Percentiles rank a stretch among this genome's conserved stretches.
Evolutionary conservation across 495 filamentous ascomycete genomes (phyloP).

Genomic region (Amorphotheca resinae): DNA sequence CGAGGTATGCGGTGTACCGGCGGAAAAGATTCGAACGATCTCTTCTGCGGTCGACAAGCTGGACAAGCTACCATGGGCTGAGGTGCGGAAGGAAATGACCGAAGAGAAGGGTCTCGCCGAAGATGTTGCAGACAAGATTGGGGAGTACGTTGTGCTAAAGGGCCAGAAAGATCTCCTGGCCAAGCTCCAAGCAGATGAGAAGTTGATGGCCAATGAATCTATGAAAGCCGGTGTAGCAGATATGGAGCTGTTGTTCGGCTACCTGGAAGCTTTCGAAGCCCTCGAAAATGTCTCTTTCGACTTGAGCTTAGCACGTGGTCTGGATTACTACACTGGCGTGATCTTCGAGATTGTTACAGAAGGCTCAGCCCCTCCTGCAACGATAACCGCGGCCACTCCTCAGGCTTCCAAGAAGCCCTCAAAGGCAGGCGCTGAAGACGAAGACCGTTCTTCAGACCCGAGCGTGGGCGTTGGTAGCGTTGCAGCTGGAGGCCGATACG

Average conservation of each 20-base stretch:
- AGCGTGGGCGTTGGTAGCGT: constrained; percentile 75
- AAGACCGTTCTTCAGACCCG: constrained; percentile 73
- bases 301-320: constrained; percentile 67
- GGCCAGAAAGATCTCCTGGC: constrained; percentile 58
- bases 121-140: constrained; percentile 72
- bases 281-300: constrained; percentile 67
- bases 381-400: constrained; percentile 15
- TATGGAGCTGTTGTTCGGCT: constrained; percentile 69
- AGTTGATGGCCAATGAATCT: constrained; percentile 50
- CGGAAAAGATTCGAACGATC: constrained; percentile 74
- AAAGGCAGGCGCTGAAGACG: constrained; percentile 43
- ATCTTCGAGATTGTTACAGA: constrained; percentile 90
- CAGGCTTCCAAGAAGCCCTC: constrained; percentile 36
- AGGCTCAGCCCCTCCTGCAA: constrained; percentile 51
- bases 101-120: constrained; percentile 74
- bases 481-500: constrained; percentile 85
- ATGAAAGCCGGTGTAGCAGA: constrained; percentile 71
- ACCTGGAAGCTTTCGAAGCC: constrained; percentile 64
- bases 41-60: constrained; percentile 91
- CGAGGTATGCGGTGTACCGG: constrained; percentile 76
- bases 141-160: constrained; percentile 61
- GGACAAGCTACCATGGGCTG: constrained; percentile 83
- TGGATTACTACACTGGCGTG: constrained; percentile 91
- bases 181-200: constrained; percentile 46
- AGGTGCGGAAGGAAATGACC: constrained; percentile 85